These are phyloP conservation scores for Solanum lignicaule DNA, from an alignment of 257 asterid genomes.

Conservation along the genomic window DNA sequence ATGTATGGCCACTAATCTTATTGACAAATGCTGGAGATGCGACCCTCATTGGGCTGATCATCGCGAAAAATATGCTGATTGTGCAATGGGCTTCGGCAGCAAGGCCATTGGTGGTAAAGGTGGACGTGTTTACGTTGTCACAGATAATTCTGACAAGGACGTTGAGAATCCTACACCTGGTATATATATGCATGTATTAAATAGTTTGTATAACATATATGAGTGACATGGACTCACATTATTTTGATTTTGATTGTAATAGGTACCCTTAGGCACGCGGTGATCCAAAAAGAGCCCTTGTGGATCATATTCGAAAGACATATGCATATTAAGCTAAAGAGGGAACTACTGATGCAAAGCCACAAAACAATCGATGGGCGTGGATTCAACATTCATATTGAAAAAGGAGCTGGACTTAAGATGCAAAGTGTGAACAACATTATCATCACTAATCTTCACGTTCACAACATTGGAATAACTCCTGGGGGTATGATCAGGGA, in stretches of 20 bases:
- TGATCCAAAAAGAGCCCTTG: slow-evolving; percentile 23
- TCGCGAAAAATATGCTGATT: slow-evolving; percentile 12
- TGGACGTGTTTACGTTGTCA: slow-evolving; percentile 12
- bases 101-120: slow-evolving; percentile 24
- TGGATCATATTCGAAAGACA: slow-evolving; percentile 15
- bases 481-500: slow-evolving; percentile 14
- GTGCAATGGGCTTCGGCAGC: slow-evolving; percentile 20
- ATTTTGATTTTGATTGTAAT: too few species aligned
- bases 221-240: neutral
- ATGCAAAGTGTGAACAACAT: slow-evolving; percentile 16
- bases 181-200: neutral
- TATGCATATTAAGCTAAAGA: slow-evolving; percentile 14
- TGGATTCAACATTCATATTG: slow-evolving; percentile 14
- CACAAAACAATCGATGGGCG: slow-evolving; percentile 25
- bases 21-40: slow-evolving; percentile 32
- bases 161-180: neutral
- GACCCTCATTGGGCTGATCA: slow-evolving; percentile 14
- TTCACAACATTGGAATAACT: slow-evolving; percentile 7
- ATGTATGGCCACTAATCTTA: slow-evolving; percentile 45
- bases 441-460: slow-evolving; percentile 15
- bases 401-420: slow-evolving; percentile 22
- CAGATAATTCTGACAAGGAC: slow-evolving; percentile 8
- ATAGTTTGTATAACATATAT: too few species aligned
- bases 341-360: slow-evolving; percentile 12
- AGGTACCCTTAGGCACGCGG: slow-evolving; percentile 30